Evolutionary conservation across 441 rosid genomes (phyloP), one percentile per base, ranked within the genome.

Genomic region (Gossypium gossypioides): DNA sequence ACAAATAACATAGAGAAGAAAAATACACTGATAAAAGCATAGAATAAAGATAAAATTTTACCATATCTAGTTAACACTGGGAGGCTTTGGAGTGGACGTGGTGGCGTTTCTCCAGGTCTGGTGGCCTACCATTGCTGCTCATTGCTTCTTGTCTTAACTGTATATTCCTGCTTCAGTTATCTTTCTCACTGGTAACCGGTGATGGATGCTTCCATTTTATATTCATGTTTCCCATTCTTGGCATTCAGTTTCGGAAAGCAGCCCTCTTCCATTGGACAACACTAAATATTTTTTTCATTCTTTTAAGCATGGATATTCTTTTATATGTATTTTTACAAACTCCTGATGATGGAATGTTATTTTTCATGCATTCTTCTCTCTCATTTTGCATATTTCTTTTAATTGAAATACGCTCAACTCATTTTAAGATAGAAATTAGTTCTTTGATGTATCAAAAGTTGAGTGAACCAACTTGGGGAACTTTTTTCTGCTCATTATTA

Each of bases 241-340:
- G n/a, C 42, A 37, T 62, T 37, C 67, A 16, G 24, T 62, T 62
- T 32, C 18, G 48, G 50, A 15, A 42, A 37, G 48, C 48, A 34
- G 50, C n/a, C 1, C 50, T 16, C 67, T 32, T 18, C 68, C 68
- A 19, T 9, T 37, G 50, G 67, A 66, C 29, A 55, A 54, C 55
- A 59, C 72, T 27, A 29, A 57, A 21, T 55, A 68, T 77, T 84
- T 78, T 58, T 78, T 83, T 82, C 34, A 80, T 86, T 84, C 83
- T 80, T 80, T 63, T 79, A 1, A n/a, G 40, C 54, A 60, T 40
- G 18, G 52, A 66, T 51, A 63, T 56, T 50, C 37, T 29, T 55
- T 34, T 37, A 37, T 55, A 21, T 70, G 59, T 29, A 59, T 72
- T 52, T 71, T 32, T 70, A 66, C 22, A 69, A 56, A 50, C 73